Conservation (phyloP, 495 filamentous ascomycete genomes). For the Xylaria scruposa region DNA sequence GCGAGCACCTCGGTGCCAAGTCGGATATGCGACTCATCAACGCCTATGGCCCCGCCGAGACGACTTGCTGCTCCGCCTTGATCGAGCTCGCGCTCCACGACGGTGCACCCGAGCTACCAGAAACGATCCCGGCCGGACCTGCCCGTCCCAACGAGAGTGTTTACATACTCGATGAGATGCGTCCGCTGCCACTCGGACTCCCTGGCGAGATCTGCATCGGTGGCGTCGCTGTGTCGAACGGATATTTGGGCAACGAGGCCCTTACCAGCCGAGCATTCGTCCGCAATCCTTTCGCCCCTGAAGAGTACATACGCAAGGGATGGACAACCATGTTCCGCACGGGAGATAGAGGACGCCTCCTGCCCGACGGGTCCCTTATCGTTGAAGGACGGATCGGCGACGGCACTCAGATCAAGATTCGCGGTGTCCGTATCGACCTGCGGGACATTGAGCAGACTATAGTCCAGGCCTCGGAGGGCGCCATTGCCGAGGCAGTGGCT, state of each 20-base stretch:
- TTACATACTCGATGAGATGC: slow-evolving; percentile 51
- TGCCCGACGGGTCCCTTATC: slow-evolving; percentile 39
- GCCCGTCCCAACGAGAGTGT: slow-evolving; percentile 32
- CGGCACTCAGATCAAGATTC: slow-evolving; percentile 49
- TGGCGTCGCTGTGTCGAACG: slow-evolving; percentile 29
- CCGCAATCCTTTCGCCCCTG: slow-evolving; percentile 32
- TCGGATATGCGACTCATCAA: no score
- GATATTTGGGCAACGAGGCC: slow-evolving; percentile 31
- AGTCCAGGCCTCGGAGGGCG: background rate
- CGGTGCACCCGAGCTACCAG: no score
- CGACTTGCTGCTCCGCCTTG: no score
- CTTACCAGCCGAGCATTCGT: slow-evolving; percentile 36
- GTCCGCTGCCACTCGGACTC: slow-evolving; percentile 21
- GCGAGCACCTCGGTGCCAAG: no score
- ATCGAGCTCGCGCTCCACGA: no score
- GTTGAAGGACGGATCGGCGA: slow-evolving; percentile 45
- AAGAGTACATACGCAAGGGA: slow-evolving; percentile 32
- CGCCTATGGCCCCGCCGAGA: no score
- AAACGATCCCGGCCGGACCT: background rate
- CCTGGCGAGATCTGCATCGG: slow-evolving; percentile 34
- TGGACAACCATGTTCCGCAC: slow-evolving; percentile 46
- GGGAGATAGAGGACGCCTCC: slow-evolving; percentile 44
- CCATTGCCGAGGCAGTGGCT: no score
- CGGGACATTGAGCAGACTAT: slow-evolving; percentile 42
- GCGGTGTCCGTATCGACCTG: slow-evolving; percentile 47